Base-by-base conservation (phyloP, 2,329 filamentous ascomycete species). In the Sphaerulina musiva region DNA sequence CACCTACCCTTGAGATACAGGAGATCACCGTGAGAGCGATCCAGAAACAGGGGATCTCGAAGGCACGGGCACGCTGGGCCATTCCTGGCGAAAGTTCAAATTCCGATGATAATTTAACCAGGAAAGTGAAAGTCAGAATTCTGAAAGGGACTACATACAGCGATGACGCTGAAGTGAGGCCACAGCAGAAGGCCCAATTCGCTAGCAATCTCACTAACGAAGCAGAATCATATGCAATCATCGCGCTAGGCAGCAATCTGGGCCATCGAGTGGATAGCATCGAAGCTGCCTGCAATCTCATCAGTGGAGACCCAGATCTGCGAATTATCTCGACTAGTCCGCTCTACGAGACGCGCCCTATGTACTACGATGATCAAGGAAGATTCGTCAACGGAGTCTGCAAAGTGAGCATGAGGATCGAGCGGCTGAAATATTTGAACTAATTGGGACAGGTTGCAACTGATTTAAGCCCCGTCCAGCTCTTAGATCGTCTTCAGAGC, bases 261-360 rank as follows among this genome's bases (percentile, higher is more conserved):
- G 92, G 91, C 4, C 85, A 97, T 68, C 84, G 91, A 41, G 79
- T 95, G 48, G 80, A 78, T 41, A 87, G 86, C 80, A 95, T 98
- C 60, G 90, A 96, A 70, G 78, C 80, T 64, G 92, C 93, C 0
- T 91, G 90, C 69, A 77, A 76, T 43, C 81, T 86, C 67, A 89
- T 98, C 82, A 82, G 87, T 59, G 74, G 59, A 1, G 61, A 77
- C 43, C 77, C 81, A 20, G 84, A 83, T 34, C 89, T 97, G 67
- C 81, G 73, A 50, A 80, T 98, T 39, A 79, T 82, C 65, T 79
- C 85, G 64, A 95, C 92, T 0, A 97, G 92, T 70, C 86, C 84
- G 57, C 76, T 98, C 2, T 98, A 93, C 80, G 90, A 97, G 74
- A 98, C 92, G 3, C 84, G 89, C 64, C 89, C 93, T 20, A 98